Conservation (phyloP, 2,329 filamentous ascomycete genomes). For the Waltergamsia citrina region DNA sequence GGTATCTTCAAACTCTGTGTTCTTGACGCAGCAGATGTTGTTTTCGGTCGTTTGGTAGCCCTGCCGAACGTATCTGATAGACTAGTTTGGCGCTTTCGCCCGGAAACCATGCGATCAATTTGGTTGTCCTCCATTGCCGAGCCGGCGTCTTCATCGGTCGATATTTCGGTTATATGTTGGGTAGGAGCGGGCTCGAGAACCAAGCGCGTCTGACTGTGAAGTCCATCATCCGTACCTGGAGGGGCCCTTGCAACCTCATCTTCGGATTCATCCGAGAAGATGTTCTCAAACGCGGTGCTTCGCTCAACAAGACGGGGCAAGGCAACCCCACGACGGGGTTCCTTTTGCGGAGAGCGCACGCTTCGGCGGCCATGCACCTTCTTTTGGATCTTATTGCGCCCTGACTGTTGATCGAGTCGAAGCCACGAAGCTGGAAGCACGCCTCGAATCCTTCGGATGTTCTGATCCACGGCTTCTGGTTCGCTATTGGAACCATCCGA, state of each 20-base stretch:
- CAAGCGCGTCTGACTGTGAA: constrained; percentile 16
- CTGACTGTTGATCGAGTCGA: constrained; percentile 42
- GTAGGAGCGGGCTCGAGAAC: constrained; percentile 6
- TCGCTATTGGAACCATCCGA: constrained; percentile 27
- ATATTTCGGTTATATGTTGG: constrained; percentile 2
- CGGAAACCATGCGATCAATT: constrained; percentile 40
- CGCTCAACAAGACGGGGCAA: constrained; percentile 18
- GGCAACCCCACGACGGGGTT: constrained; percentile 38
- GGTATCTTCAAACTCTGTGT: constrained; percentile 10
- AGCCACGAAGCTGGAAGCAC: constrained; percentile 61
- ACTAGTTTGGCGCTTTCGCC: constrained; percentile 27
- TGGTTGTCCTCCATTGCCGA: constrained; percentile 38
- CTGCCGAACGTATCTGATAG: constrained; percentile 13
- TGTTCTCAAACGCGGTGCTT: constrained; percentile 6
- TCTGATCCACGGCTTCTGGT: constrained; percentile 20
- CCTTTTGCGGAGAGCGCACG: constrained; percentile 25
- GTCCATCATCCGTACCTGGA: constrained; percentile 11
- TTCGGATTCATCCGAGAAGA: constrained; percentile 38
- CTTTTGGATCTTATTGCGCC: constrained; percentile 18
- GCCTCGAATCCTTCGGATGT: constrained; percentile 40
- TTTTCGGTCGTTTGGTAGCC: constrained; percentile 15
- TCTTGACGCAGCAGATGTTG: constrained; percentile 5
- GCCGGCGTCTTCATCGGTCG: constrained; percentile 18
- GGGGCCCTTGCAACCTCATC: constrained; percentile 19
- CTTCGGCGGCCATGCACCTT: constrained; percentile 15